These are phyloP conservation scores for Hyaloscypha finlandica DNA, from an alignment of 495 filamentous ascomycete species.

Conservation along the genomic window DNA sequence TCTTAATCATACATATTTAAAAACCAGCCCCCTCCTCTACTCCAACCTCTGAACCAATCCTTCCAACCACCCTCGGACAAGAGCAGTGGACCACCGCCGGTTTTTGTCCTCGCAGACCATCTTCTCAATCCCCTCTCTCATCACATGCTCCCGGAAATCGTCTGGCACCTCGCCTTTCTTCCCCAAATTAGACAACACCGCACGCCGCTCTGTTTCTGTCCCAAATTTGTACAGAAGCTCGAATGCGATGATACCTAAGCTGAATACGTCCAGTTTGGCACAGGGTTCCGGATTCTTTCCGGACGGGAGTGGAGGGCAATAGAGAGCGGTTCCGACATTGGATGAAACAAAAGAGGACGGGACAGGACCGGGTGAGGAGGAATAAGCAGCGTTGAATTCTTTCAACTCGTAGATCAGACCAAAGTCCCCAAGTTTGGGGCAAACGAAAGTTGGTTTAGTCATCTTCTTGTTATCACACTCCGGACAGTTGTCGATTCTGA, in stretches of 20 bases:
- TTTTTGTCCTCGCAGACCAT: constrained; percentile 1
- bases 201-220: constrained; percentile 29
- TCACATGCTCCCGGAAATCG: not conserved
- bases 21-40: not conserved
- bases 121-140: constrained; percentile 1
- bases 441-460: constrained; percentile 21
- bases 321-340: constrained; percentile 41
- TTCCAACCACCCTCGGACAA: constrained; percentile 4
- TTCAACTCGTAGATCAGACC: constrained; percentile 31
- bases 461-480: constrained; percentile 27
- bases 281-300: constrained; percentile 20
- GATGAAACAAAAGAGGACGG: not conserved
- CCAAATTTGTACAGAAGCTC: constrained; percentile 39
- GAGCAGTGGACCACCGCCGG: not conserved
- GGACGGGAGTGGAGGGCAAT: constrained; percentile 29
- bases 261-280: constrained; percentile 42
- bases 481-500: constrained; percentile 38
- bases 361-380: not conserved
- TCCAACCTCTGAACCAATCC: not conserved
- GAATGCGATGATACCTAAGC: constrained; percentile 42
- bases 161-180: not conserved
- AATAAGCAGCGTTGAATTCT: not conserved
- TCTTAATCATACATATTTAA: not conserved
- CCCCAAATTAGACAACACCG: constrained; percentile 1
- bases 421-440: constrained; percentile 35